phyloP scores from a whole-genome alignment of 2,329 filamentous ascomycete genomes.

The Coniochaeta ligniaria region DNA sequence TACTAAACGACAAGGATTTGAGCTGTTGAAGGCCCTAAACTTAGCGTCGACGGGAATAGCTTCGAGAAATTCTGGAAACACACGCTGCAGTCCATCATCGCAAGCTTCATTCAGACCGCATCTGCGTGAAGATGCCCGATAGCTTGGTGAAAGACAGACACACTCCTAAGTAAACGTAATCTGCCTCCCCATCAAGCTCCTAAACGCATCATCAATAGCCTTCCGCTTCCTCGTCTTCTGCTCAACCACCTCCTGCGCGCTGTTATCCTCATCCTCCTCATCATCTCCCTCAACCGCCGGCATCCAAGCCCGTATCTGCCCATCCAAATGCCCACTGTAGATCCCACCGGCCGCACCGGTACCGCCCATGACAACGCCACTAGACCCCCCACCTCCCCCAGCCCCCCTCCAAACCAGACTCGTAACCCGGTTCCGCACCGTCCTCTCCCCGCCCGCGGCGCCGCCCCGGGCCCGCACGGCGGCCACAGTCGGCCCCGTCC shows the following conservation, averaged over 20 bases:
- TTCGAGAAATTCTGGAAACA: background rate
- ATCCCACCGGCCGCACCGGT: conserved; percentile 47
- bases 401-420: conserved; percentile 64
- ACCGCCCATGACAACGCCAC: conserved; percentile 54
- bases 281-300: conserved; percentile 40
- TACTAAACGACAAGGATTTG: background rate
- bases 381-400: conserved; percentile 50
- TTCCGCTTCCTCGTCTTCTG: conserved; percentile 64
- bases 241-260: conserved; percentile 36
- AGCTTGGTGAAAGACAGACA: background rate
- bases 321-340: conserved; percentile 79
- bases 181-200: conserved; percentile 64
- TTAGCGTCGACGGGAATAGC: background rate
- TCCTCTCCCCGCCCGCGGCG: conserved; percentile 39
- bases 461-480: conserved; percentile 37
- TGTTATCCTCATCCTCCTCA: conserved; percentile 35
- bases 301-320: conserved; percentile 74
- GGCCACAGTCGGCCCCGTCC: conserved; percentile 47
- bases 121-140: background rate
- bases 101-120: background rate
- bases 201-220: conserved; percentile 73
- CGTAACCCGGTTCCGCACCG: conserved; percentile 62
- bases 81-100: background rate
- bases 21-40: background rate
- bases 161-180: conserved; percentile 48